phyloP scores from a whole-genome alignment of 768 basidiomycete genomes.

The Kondoa malvinella region DNA sequence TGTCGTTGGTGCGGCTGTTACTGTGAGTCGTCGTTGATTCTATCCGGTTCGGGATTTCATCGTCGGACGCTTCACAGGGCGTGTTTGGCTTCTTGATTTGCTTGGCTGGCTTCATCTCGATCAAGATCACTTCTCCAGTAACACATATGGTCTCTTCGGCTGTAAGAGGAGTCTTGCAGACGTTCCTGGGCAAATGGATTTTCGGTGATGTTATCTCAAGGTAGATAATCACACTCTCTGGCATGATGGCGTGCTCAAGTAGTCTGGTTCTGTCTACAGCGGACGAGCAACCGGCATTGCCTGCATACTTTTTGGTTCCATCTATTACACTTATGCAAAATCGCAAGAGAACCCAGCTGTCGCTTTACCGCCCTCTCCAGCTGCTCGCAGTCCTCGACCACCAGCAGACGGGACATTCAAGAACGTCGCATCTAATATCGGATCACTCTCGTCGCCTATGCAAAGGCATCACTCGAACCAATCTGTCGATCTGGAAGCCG shows the following conservation, averaged over 20 bases:
- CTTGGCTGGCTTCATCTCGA: constrained; percentile 76
- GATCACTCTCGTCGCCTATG: background rate
- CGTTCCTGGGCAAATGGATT: constrained; percentile 38
- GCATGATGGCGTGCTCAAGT: constrained; percentile 1
- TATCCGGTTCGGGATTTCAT: background rate
- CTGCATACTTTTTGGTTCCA: constrained; percentile 61
- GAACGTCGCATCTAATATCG: background rate
- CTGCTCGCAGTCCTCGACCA: background rate
- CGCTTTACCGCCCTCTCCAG: background rate
- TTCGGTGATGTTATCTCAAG: background rate
- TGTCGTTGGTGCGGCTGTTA: constrained; percentile 27
- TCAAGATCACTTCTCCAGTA: constrained; percentile 93
- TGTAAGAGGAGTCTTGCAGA: constrained; percentile 83
- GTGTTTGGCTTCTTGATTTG: constrained; percentile 83
- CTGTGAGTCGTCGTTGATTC: constrained; percentile 12
- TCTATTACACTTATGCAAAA: constrained; percentile 42
- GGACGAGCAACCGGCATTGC: constrained; percentile 66
- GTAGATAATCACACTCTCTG: background rate
- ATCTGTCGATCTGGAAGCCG: background rate
- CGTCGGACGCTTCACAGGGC: constrained; percentile 32
- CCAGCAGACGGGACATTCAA: background rate
- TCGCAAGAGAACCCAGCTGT: constrained; percentile 8
- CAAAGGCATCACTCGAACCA: background rate
- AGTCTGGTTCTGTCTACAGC: constrained; percentile 32
- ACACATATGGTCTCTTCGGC: constrained; percentile 88